phyloP scores from a whole-genome alignment of 129 eudicot species.

The Chrysanthemum makinoi region DNA sequence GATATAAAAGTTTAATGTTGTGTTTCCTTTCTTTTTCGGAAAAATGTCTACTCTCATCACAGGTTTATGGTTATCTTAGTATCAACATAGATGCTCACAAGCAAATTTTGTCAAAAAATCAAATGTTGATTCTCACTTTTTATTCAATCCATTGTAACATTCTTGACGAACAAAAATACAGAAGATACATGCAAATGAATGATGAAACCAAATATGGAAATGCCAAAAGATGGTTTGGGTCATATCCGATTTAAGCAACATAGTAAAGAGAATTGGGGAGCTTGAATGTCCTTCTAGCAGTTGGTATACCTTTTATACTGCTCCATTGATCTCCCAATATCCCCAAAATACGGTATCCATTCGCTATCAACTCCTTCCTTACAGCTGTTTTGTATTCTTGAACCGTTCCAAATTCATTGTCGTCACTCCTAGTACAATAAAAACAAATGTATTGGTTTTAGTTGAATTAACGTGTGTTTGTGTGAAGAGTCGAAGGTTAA shows the following conservation, averaged over 20 bases:
- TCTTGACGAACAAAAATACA: slow-evolving; percentile 1
- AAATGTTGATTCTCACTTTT: not conserved
- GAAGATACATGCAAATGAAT: not conserved
- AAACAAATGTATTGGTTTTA: not conserved
- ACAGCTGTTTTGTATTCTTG: slow-evolving; percentile 48
- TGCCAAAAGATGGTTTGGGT: not conserved
- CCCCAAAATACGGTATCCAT: slow-evolving; percentile 63
- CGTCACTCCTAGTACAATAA: slow-evolving; percentile 31
- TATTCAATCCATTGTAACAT: not conserved
- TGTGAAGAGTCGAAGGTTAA: not conserved
- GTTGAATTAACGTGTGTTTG: not conserved
- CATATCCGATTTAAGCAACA: slow-evolving; percentile 33
- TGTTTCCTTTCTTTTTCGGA: too few relatives aligned
- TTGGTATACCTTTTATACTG: slow-evolving; percentile 52
- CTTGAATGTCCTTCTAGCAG: slow-evolving; percentile 53
- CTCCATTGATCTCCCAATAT: slow-evolving; percentile 74
- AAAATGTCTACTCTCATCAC: too few relatives aligned
- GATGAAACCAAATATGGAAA: not conserved
- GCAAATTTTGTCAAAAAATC: too few relatives aligned
- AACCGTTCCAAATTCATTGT: slow-evolving; percentile 33
- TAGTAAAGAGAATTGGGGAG: slow-evolving; percentile 69
- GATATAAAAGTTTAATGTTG: too few relatives aligned
- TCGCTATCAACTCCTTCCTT: slow-evolving; percentile 40
- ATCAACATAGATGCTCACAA: too few relatives aligned
- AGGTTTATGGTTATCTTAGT: too few relatives aligned